phyloP scores from a whole-genome alignment of 2,329 filamentous ascomycete genomes.

The Chaetomium olivaceum region DNA sequence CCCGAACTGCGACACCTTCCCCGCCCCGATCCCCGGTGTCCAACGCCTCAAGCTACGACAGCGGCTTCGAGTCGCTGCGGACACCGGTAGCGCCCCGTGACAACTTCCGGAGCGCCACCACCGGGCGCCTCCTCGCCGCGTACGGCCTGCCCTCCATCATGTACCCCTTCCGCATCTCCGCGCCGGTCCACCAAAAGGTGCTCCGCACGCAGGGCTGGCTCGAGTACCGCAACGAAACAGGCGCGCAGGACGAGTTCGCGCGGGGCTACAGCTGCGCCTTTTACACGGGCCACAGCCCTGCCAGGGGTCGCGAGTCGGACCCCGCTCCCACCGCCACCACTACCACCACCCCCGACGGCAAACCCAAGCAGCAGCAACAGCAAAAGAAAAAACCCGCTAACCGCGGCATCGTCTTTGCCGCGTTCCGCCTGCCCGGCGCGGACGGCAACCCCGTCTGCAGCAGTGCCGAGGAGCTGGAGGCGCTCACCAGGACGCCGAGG shows the following conservation, averaged over 20 bases:
- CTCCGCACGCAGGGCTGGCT: conserved; percentile 54
- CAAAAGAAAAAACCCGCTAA: conserved; percentile 38
- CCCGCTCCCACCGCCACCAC: conserved; percentile 6
- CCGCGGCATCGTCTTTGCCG: conserved; percentile 58
- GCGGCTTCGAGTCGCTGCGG: conserved; percentile 16
- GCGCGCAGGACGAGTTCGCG: conserved; percentile 48
- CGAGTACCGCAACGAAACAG: conserved; percentile 50
- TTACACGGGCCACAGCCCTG: conserved; percentile 43
- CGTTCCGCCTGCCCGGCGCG: conserved; percentile 51
- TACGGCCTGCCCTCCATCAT: conserved; percentile 54
- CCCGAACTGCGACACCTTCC: conserved; percentile 14
- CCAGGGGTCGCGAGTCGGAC: conserved; percentile 12
- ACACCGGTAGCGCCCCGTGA: neutral
- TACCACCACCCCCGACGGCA: neutral
- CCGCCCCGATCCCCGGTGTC: conserved; percentile 22
- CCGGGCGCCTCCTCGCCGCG: conserved; percentile 55
- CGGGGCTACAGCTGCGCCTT: conserved; percentile 57
- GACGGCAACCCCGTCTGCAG: conserved; percentile 42
- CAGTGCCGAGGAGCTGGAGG: conserved; percentile 46
- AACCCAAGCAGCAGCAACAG: conserved; percentile 12
- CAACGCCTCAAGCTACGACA: conserved; percentile 22
- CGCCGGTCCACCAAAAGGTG: conserved; percentile 52
- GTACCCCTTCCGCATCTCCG: conserved; percentile 54
- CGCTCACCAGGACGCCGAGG: conserved; percentile 53
- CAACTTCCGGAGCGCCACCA: conserved; percentile 37